Percentiles rank a stretch among this genome's conserved stretches.
phyloP scores from a whole-genome alignment of 2,329 filamentous ascomycete genomes.

The Neofusicoccum ribis region DNA sequence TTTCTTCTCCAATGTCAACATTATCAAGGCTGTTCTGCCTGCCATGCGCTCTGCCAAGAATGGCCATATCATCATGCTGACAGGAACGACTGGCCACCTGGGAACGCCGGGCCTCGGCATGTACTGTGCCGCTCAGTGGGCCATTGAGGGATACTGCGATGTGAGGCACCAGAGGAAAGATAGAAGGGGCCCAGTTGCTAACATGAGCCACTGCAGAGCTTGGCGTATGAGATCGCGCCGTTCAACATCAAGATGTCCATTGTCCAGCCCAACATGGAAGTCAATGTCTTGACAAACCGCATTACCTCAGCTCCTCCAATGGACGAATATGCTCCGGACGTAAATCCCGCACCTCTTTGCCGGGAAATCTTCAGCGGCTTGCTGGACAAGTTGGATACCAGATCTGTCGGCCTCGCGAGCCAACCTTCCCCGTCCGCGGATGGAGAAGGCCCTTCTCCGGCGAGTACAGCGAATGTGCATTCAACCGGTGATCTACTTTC shows the following conservation, averaged over 20 bases:
- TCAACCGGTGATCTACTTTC: constrained; percentile 48
- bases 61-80: constrained; percentile 87
- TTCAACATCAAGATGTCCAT: constrained; percentile 97
- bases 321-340: constrained; percentile 65
- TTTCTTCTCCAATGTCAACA: constrained; percentile 94
- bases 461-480: constrained; percentile 25
- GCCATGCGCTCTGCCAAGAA: constrained; percentile 76
- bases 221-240: constrained; percentile 91
- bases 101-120: constrained; percentile 88
- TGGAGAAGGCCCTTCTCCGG: constrained; percentile 17
- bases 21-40: constrained; percentile 85
- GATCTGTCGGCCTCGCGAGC: constrained; percentile 28
- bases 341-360: constrained; percentile 75
- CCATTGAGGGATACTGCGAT: constrained; percentile 93
- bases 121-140: constrained; percentile 92
- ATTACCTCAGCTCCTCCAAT: constrained; percentile 82
- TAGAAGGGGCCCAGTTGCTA: neutral
- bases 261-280: constrained; percentile 92
- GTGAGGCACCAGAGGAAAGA: constrained; percentile 41
- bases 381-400: constrained; percentile 67
- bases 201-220: constrained; percentile 47
- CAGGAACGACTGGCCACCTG: constrained; percentile 86
- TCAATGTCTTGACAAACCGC: constrained; percentile 81
- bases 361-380: constrained; percentile 81
- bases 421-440: neutral